phyloP scores from a whole-genome alignment of 2,329 filamentous ascomycete genomes.

The Fusarium subglutinans region DNA sequence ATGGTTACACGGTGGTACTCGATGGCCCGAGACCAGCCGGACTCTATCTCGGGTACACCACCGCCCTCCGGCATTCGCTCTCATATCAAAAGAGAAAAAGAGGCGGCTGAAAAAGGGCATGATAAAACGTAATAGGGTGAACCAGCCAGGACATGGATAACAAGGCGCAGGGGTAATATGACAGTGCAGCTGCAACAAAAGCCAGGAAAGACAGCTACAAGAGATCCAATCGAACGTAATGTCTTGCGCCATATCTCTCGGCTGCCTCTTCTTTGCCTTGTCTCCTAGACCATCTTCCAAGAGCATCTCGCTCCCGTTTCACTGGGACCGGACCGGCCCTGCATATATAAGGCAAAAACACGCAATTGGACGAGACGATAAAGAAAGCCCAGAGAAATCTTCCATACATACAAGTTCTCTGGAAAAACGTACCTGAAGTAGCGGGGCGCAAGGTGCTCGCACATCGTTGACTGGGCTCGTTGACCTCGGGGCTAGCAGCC shows the following conservation, averaged over 20 bases:
- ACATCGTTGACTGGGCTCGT: slow-evolving; percentile 23
- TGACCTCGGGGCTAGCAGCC: not conserved
- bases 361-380: slow-evolving; percentile 19
- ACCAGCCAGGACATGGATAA: slow-evolving; percentile 10
- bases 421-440: slow-evolving; percentile 37
- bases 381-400: slow-evolving; percentile 22
- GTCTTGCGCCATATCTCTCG: slow-evolving; percentile 22
- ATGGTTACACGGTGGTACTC: not conserved
- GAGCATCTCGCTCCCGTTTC: slow-evolving; percentile 27
- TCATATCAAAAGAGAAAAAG: not conserved
- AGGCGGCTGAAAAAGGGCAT: slow-evolving; percentile 13
- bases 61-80: slow-evolving; percentile 21
- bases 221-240: slow-evolving; percentile 37
- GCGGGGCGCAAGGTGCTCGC: slow-evolving; percentile 28
- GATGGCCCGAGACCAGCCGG: slow-evolving; percentile 24
- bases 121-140: slow-evolving; percentile 6
- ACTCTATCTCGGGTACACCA: slow-evolving; percentile 21
- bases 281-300: not conserved
- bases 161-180: slow-evolving; percentile 1
- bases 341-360: slow-evolving; percentile 8
- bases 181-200: slow-evolving; percentile 10
- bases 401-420: slow-evolving; percentile 11
- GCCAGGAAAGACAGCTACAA: slow-evolving; percentile 7
- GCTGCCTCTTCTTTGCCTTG: not conserved
- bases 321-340: slow-evolving; percentile 41